Percentiles rank a stretch among this genome's conserved stretches.
phyloP scores from a whole-genome alignment of 306 rosid genomes.

The Fragaria vesca region DNA sequence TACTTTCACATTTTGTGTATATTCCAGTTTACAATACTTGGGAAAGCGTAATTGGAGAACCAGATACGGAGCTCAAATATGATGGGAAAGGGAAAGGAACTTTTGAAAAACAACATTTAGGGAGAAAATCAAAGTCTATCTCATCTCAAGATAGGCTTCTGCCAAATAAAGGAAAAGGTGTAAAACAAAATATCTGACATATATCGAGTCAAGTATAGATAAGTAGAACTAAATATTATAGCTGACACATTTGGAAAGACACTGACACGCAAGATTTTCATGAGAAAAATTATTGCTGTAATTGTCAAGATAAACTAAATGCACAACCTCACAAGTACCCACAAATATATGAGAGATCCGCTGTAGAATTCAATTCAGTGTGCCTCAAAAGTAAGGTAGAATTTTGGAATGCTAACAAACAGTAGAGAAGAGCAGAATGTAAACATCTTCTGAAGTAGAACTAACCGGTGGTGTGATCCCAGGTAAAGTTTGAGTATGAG shows the following conservation, averaged over 20 bases:
- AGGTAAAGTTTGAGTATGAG: slow-evolving; percentile 79
- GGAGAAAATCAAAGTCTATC: background rate
- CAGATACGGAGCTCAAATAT: background rate
- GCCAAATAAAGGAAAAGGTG: background rate
- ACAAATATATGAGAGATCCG: background rate
- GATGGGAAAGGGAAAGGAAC: no score
- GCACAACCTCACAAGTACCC: background rate
- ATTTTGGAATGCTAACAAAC: background rate
- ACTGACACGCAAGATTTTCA: background rate
- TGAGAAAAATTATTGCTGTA: background rate
- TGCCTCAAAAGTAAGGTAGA: background rate
- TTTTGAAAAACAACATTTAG: background rate
- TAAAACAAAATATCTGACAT: background rate
- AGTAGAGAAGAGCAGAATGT: slow-evolving; percentile 2
- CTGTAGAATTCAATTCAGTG: background rate
- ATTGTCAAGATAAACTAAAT: background rate
- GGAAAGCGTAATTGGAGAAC: slow-evolving; percentile 1
- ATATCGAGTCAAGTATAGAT: background rate
- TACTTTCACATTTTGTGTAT: background rate
- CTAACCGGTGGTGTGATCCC: slow-evolving; percentile 75
- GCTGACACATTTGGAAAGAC: background rate
- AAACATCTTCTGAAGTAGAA: slow-evolving; percentile 28
- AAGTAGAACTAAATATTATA: background rate
- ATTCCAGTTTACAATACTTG: background rate
- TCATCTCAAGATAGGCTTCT: background rate